These are phyloP conservation scores for Vanilla planifolia DNA, from an alignment of 106 monocot species.

Conservation along the genomic window DNA sequence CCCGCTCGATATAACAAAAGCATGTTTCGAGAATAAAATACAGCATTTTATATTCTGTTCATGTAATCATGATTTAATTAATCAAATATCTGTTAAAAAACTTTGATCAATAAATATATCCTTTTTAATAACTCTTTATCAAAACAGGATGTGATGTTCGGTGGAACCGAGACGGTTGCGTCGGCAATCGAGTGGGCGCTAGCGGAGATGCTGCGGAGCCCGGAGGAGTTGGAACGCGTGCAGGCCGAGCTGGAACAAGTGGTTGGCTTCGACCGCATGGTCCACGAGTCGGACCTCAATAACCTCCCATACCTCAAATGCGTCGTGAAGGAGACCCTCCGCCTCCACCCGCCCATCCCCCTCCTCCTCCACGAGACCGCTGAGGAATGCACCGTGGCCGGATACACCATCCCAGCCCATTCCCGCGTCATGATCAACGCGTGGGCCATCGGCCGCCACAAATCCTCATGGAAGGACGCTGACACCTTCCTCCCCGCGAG, in stretches of 20 bases:
- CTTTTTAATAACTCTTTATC: neutral
- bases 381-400: slow-evolving; percentile 38
- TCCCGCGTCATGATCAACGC: slow-evolving; percentile 54
- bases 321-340: slow-evolving; percentile 21
- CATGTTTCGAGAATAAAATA: too few species aligned
- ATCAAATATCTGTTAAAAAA: neutral
- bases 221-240: slow-evolving; percentile 26
- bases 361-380: slow-evolving; percentile 43
- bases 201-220: slow-evolving; percentile 56
- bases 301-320: slow-evolving; percentile 51
- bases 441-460: slow-evolving; percentile 52
- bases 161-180: slow-evolving; percentile 70
- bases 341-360: slow-evolving; percentile 20
- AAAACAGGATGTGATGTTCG: slow-evolving; percentile 76
- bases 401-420: slow-evolving; percentile 33
- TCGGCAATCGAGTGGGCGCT: slow-evolving; percentile 69
- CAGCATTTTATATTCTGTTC: too few species aligned
- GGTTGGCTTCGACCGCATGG: slow-evolving; percentile 36
- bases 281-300: slow-evolving; percentile 44
- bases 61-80: neutral
- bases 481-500: slow-evolving; percentile 36
- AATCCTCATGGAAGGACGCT: slow-evolving; percentile 38
- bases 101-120: too few species aligned
- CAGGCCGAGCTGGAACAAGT: slow-evolving; percentile 40
- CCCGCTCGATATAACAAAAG: too few species aligned